Evolutionary conservation across 345 rosid species (phyloP).

Genomic region (Barbarea vulgaris): DNA sequence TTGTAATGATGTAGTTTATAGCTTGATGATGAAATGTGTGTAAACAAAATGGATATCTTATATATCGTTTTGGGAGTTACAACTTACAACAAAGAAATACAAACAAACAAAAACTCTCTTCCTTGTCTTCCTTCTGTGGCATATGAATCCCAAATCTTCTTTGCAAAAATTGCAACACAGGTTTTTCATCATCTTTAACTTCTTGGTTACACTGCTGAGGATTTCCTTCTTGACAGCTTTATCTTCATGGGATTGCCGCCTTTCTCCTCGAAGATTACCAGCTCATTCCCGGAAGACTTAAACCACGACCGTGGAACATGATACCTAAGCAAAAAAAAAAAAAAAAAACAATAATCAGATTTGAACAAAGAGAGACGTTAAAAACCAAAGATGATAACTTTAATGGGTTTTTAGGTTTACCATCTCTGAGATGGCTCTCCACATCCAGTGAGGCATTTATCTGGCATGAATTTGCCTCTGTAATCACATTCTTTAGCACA

Average conservation of each 20-base stretch:
- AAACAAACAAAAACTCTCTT: slow-evolving; percentile 21
- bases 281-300: slow-evolving; percentile 76
- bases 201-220: slow-evolving; percentile 15
- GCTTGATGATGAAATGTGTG: slow-evolving; percentile 10
- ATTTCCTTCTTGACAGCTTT: slow-evolving; percentile 63
- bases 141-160: slow-evolving; percentile 4
- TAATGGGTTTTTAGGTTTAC: slow-evolving; percentile 43
- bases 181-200: background rate
- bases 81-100: slow-evolving; percentile 11
- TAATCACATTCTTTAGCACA: slow-evolving; percentile 77
- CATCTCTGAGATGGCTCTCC: slow-evolving; percentile 95
- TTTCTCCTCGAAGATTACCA: slow-evolving; percentile 88
- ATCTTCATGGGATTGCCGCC: slow-evolving; percentile 84
- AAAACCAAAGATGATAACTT: background rate
- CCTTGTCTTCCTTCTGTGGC: slow-evolving; percentile 12
- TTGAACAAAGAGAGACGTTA: background rate
- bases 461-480: slow-evolving; percentile 75
- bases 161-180: background rate
- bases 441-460: slow-evolving; percentile 85
- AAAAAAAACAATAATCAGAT: background rate
- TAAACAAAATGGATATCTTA: slow-evolving; percentile 8
- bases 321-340: slow-evolving; percentile 55
- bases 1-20: background rate
- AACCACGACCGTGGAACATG: slow-evolving; percentile 97
- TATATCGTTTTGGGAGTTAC: slow-evolving; percentile 4